Base-by-base conservation (phyloP, 1,284 basidiomycete species). In the Pisolithus thermaeus region DNA sequence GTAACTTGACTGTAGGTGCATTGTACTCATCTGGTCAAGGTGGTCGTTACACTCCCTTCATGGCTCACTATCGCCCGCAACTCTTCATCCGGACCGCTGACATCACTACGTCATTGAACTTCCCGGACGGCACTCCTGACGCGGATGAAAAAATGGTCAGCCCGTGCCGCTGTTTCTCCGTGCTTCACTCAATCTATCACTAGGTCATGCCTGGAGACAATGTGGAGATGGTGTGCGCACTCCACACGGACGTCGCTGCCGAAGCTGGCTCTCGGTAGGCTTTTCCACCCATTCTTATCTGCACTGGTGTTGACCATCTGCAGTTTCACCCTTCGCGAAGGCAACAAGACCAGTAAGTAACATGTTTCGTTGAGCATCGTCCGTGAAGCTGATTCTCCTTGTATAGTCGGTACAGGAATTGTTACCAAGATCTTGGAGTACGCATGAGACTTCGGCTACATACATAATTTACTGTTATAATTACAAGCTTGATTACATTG, bases 121-220 rank as follows among this genome's bases (percentile, higher is more conserved):
- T 94, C 84, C 93, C 95, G 28, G 84, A 87, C 49, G 93, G 84
- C 46, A 87, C 84, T 12, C 66, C 77, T 8, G 84, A 89, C 61
- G 80, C 88, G 18, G 77, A 79, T 51, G 88, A 92, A 64, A 93
- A 90, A 73, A 92, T 92, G 88, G 87, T 84, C 48, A 14, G 53
- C 43, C 37, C 16, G 9, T 25, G 5, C 4, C 12, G 47, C 30
- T 18, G 35, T 38, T 25, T n/a, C n/a, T 30, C 30, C 32, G 47
- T 30, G 48, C 57, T 36, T 57, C 28, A 55, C 50, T 49, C 14
- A 48, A 46, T 9, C 39, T 41, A n/a, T 41, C 25, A 23, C 38
- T 68, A 94, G 82, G 90, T 98, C 63, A 97, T 98, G 92, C 96
- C 96, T 49, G 96, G 97, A 63, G 97, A 99, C 77, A 97, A 97